phyloP scores from a whole-genome alignment of 139 green algal species.

The Nannochloris sp. region DNA sequence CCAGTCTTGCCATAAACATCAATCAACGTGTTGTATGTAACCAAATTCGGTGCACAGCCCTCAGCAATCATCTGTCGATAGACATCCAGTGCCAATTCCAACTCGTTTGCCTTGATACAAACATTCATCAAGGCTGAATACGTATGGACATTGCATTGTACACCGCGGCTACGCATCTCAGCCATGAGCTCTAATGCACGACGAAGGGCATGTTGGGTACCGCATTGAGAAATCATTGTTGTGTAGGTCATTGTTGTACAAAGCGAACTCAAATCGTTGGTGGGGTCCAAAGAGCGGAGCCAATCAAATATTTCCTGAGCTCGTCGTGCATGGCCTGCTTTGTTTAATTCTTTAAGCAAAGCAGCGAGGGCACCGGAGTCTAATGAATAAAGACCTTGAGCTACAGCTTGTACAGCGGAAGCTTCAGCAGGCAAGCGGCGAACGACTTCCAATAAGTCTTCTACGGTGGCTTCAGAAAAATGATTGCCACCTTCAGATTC shows the following conservation, averaged over 20 bases:
- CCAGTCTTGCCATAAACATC: conserved; percentile 67
- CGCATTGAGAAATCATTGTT: conserved; percentile 67
- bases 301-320: conserved; percentile 76
- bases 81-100: conserved; percentile 56
- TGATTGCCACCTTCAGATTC: conserved; percentile 2
- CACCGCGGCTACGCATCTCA: conserved; percentile 47
- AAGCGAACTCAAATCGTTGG: conserved; percentile 52
- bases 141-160: conserved; percentile 65
- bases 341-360: conserved; percentile 79
- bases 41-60: conserved; percentile 43
- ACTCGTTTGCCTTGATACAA: conserved; percentile 53
- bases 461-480: conserved; percentile 45
- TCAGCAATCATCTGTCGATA: conserved; percentile 36
- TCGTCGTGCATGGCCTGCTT: conserved; percentile 19
- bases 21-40: conserved; percentile 74
- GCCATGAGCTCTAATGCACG: conserved; percentile 49
- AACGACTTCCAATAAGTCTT: conserved; percentile 54
- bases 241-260: conserved; percentile 88
- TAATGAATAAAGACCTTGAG: conserved; percentile 61
- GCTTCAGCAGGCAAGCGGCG: conserved; percentile 40
- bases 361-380: conserved; percentile 65
- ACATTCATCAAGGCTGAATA: conserved; percentile 66
- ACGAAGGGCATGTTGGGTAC: conserved; percentile 40
- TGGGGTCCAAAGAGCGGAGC: conserved; percentile 47
- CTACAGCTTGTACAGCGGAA: conserved; percentile 36